These are phyloP conservation scores for Jamesozyma piceae DNA, from an alignment of 805 yeast genomes.

Conservation along the genomic window DNA sequence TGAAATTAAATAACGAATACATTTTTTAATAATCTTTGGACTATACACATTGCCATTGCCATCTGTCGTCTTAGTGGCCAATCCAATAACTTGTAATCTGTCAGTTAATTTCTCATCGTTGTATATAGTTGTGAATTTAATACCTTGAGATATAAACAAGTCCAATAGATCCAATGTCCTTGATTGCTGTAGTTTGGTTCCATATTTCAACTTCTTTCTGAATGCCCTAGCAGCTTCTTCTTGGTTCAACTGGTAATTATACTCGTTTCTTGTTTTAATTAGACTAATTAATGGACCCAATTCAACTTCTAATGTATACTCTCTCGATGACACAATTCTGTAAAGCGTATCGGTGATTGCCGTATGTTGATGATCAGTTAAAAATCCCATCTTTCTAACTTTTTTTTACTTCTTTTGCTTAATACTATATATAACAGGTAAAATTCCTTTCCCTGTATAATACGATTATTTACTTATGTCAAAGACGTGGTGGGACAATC, in stretches of 20 bases:
- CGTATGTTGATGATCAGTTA: conserved; percentile 55
- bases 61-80: conserved; percentile 9
- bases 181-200: conserved; percentile 52
- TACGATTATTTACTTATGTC: no score
- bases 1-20: conserved; percentile 42
- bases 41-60: conserved; percentile 21
- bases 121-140: conserved; percentile 39
- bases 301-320: conserved; percentile 29
- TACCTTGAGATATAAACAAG: conserved; percentile 36
- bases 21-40: conserved; percentile 35
- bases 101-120: conserved; percentile 62
- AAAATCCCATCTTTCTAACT: conserved; percentile 37
- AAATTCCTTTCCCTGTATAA: no score
- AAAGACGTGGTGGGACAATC: no score
- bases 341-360: conserved; percentile 60
- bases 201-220: conserved; percentile 82
- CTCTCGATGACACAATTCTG: conserved; percentile 33
- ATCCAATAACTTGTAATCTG: conserved; percentile 37
- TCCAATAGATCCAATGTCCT: conserved; percentile 59
- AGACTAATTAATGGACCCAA: conserved; percentile 28
- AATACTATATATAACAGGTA: neutral
- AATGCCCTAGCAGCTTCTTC: conserved; percentile 85
- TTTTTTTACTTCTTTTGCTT: neutral
- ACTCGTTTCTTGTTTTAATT: conserved; percentile 28
- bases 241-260: conserved; percentile 28